Evolutionary conservation across 73 alveolate genomes (phyloP).

Genomic region (Tetrahymena borealis): DNA sequence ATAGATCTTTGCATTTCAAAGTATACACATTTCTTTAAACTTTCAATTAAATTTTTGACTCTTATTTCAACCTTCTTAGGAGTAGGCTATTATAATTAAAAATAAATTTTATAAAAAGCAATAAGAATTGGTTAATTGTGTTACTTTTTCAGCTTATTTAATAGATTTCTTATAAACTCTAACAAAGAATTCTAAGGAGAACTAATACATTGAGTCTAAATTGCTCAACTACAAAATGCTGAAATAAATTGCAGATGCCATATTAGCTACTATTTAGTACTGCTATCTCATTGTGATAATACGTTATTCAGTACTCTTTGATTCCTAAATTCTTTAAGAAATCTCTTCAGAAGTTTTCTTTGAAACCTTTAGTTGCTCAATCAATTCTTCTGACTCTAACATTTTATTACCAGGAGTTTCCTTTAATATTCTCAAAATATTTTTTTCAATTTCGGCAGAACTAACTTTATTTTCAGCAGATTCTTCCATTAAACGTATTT

Average conservation of each 20-base stretch:
- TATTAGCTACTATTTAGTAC: constrained; percentile 84
- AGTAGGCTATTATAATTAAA: constrained; percentile 30
- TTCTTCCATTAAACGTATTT: constrained; percentile 78
- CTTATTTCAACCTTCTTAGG: constrained; percentile 64
- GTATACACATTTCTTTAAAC: constrained; percentile 51
- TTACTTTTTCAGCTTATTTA: constrained; percentile 67
- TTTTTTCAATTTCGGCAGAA: constrained; percentile 78
- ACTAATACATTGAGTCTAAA: constrained; percentile 93
- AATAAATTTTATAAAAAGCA: constrained; percentile 50
- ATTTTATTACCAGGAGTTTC: constrained; percentile 75
- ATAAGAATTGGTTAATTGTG: constrained; percentile 17
- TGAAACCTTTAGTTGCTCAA: constrained; percentile 75
- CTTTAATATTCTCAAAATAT: constrained; percentile 65
- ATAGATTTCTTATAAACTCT: constrained; percentile 76
- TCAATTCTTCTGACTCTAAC: constrained; percentile 82
- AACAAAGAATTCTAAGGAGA: constrained; percentile 84
- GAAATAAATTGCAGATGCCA: constrained; percentile 84
- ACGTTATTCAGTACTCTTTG: constrained; percentile 84
- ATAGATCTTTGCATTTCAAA: constrained; percentile 81
- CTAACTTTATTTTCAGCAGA: constrained; percentile 68
- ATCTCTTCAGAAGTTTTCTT: constrained; percentile 84
- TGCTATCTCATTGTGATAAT: constrained; percentile 80
- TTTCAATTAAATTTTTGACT: constrained; percentile 59
- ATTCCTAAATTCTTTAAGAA: constrained; percentile 75
- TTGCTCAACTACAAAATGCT: constrained; percentile 74